Evolutionary conservation across 208 protist genomes (phyloP).

Genomic region (Trypanosoma lewisi): DNA sequence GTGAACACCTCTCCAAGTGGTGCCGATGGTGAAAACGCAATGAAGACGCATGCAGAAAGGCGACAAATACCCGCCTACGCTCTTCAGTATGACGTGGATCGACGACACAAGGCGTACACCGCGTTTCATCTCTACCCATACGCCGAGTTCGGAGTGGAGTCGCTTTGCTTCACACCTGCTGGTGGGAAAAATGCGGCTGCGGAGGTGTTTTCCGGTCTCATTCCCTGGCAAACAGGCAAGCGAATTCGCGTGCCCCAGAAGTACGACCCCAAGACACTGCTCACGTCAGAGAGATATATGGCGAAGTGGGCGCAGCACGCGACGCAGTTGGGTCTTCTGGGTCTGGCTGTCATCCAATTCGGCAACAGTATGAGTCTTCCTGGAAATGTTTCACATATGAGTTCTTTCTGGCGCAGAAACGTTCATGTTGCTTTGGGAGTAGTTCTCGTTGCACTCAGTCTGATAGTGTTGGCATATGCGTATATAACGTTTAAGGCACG

Average conservation of each 20-base stretch:
- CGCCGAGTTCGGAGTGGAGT: constrained; percentile 69
- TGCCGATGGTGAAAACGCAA: neutral
- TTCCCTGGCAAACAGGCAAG: constrained; percentile 89
- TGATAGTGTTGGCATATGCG: constrained; percentile 69
- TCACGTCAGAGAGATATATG: constrained; percentile 90
- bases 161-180: constrained; percentile 57
- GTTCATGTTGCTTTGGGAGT: constrained; percentile 74
- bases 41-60: no score
- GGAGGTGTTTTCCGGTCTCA: constrained; percentile 66
- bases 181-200: constrained; percentile 54
- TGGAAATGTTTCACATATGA: constrained; percentile 33
- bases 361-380: constrained; percentile 71
- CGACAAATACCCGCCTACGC: constrained; percentile 33
- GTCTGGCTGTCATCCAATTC: constrained; percentile 70
- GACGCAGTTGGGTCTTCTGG: constrained; percentile 70
- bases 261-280: constrained; percentile 88
- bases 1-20: neutral
- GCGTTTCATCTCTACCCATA: constrained; percentile 83
- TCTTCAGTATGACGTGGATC: constrained; percentile 78
- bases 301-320: constrained; percentile 80
- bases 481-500: constrained; percentile 74
- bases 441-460: constrained; percentile 41
- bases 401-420: constrained; percentile 55
- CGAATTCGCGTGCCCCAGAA: constrained; percentile 88
- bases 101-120: constrained; percentile 75